Percentiles rank a stretch among this genome's conserved stretches.
Evolutionary conservation across 2,329 filamentous ascomycete genomes (phyloP).

Genomic region (Xylaria sp.): DNA sequence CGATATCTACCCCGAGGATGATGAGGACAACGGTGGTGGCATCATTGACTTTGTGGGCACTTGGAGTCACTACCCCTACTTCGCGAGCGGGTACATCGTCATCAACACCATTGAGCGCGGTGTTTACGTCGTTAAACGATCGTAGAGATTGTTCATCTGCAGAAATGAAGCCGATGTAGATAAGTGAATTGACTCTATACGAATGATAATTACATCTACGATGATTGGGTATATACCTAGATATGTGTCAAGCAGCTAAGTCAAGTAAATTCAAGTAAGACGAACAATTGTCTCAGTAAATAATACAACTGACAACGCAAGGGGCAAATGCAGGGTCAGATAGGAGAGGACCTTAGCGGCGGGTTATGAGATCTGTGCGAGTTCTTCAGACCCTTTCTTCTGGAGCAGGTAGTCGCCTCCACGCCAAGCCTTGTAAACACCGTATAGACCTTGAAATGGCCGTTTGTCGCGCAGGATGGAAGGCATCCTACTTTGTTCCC

Average conservation of each 20-base stretch:
- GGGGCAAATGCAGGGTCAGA: neutral
- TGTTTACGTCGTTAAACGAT: constrained; percentile 56
- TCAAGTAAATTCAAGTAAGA: constrained; percentile 16
- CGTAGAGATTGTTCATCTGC: constrained; percentile 25
- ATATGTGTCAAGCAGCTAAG: constrained; percentile 30
- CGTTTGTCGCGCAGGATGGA: constrained; percentile 51
- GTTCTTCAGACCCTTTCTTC: constrained; percentile 38
- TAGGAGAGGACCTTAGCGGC: neutral
- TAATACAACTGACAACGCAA: constrained; percentile 5
- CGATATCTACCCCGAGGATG: constrained; percentile 60
- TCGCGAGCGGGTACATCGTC: constrained; percentile 57
- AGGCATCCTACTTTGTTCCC: constrained; percentile 50
- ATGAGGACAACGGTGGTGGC: constrained; percentile 51
- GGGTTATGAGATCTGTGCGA: neutral
- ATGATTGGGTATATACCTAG: constrained; percentile 28
- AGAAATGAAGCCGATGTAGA: neutral
- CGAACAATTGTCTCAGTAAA: constrained; percentile 1
- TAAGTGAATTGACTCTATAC: constrained; percentile 17
- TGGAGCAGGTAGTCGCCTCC: constrained; percentile 61
- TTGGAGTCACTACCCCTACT: constrained; percentile 58
- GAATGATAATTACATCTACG: constrained; percentile 8
- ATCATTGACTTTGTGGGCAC: constrained; percentile 52
- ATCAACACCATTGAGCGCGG: constrained; percentile 61
- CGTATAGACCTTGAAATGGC: constrained; percentile 59
- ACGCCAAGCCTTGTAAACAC: constrained; percentile 57